A percentile compares a stretch with the other conserved stretches of the same genome.
phyloP scores from a whole-genome alignment of 768 basidiomycete genomes.

The Pleurotus salmoneostramineus region DNA sequence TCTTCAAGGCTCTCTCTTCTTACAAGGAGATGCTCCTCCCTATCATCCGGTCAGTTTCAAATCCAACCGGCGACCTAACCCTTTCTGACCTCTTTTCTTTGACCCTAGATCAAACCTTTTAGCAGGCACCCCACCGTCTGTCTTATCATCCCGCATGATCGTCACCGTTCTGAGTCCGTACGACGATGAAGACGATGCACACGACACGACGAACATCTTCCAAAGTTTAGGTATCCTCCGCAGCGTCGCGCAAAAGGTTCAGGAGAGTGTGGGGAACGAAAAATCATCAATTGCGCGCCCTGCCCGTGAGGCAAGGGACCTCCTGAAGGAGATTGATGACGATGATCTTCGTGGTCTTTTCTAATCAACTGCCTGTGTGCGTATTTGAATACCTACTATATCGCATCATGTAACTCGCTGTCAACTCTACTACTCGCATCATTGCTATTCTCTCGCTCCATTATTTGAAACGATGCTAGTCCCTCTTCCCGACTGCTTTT shows the following conservation, averaged over 20 bases:
- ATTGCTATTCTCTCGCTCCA: neutral
- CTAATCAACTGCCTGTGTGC: slow-evolving; percentile 13
- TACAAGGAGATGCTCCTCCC: slow-evolving; percentile 61
- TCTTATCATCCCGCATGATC: slow-evolving; percentile 56
- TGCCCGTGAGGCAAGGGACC: slow-evolving; percentile 77
- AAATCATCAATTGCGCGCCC: slow-evolving; percentile 72
- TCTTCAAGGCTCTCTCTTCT: slow-evolving; percentile 61
- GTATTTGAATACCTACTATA: too few species aligned
- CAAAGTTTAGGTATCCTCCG: slow-evolving; percentile 58
- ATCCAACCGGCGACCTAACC: neutral
- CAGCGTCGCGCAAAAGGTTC: slow-evolving; percentile 68
- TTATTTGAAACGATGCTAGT: too few species aligned
- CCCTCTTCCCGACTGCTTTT: neutral
- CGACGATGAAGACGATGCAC: slow-evolving; percentile 28
- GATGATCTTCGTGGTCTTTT: slow-evolving; percentile 42
- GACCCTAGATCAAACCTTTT: slow-evolving; percentile 53
- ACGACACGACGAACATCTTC: slow-evolving; percentile 50
- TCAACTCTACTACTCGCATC: neutral
- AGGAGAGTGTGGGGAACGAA: slow-evolving; percentile 66
- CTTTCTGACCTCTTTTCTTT: too few species aligned
- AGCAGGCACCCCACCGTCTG: slow-evolving; percentile 64
- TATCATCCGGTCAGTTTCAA: slow-evolving; percentile 57
- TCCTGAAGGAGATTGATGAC: slow-evolving; percentile 47
- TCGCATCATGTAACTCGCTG: neutral
- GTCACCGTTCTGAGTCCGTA: slow-evolving; percentile 51